Evolutionary conservation across 2,329 filamentous ascomycete genomes (phyloP).

Genomic region (Colletotrichum spaethianum): DNA sequence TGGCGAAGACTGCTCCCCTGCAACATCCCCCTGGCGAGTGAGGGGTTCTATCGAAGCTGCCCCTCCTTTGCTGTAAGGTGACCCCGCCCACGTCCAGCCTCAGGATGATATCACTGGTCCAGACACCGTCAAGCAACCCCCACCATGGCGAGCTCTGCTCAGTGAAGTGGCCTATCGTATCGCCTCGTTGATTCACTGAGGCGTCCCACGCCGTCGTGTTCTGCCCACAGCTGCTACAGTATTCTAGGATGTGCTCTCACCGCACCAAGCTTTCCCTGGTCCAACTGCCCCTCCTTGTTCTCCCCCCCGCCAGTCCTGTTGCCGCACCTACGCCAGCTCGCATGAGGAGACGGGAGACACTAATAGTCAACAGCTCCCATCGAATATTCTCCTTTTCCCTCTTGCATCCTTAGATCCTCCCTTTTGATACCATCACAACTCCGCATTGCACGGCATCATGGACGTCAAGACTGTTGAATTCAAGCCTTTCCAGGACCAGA

Average conservation of each 20-base stretch:
- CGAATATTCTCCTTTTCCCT: constrained; percentile 41
- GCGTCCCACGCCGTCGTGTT: background rate
- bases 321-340: constrained; percentile 2
- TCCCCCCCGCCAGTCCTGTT: constrained; percentile 19
- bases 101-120: constrained; percentile 40
- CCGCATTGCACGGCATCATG: constrained; percentile 67
- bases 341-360: background rate
- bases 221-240: constrained; percentile 12
- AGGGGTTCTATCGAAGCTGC: constrained; percentile 33
- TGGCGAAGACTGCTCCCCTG: background rate
- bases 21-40: constrained; percentile 16
- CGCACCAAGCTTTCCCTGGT: constrained; percentile 21
- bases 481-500: constrained; percentile 93
- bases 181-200: constrained; percentile 18
- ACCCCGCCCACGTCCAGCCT: constrained; percentile 33
- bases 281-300: constrained; percentile 1
- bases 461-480: constrained; percentile 82
- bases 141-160: constrained; percentile 25
- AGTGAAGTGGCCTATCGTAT: constrained; percentile 25
- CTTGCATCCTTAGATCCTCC: constrained; percentile 6
- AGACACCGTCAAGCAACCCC: constrained; percentile 12
- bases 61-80: constrained; percentile 22
- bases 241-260: constrained; percentile 6
- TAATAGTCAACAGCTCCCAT: constrained; percentile 34
- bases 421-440: constrained; percentile 23